Evolutionary conservation across 768 basidiomycete species (phyloP).

Genomic region (Tulasnella sp.): DNA sequence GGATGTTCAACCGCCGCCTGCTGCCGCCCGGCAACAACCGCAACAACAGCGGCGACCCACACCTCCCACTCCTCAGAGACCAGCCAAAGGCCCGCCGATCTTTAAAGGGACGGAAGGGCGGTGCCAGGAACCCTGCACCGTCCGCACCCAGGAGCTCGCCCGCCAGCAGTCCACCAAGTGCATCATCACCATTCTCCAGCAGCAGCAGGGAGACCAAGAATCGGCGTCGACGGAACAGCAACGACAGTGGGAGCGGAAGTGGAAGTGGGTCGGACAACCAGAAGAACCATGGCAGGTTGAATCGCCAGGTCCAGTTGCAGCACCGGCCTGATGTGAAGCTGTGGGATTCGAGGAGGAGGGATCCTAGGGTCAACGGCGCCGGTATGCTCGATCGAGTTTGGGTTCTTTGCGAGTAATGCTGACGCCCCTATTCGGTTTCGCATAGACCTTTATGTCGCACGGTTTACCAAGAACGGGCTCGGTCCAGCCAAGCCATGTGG

Average conservation of each 20-base stretch:
- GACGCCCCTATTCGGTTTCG: neutral
- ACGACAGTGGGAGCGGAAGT: neutral
- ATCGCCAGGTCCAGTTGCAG: conserved; percentile 28
- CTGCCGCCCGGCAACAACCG: neutral
- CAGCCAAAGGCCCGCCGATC: conserved; percentile 18
- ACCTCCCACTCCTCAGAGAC: neutral
- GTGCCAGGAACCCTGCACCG: conserved; percentile 11
- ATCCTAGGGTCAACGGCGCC: conserved; percentile 47
- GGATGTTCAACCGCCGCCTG: conserved; percentile 4
- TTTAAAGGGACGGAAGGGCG: conserved; percentile 23
- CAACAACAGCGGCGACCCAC: neutral
- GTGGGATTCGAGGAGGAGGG: conserved; percentile 35
- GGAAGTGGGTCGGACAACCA: neutral
- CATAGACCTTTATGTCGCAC: conserved; percentile 50
- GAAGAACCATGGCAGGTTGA: conserved; percentile 19
- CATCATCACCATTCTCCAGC: neutral
- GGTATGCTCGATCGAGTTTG: neutral
- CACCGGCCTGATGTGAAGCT: conserved; percentile 11
- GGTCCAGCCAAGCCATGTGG: conserved; percentile 53
- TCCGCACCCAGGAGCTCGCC: neutral
- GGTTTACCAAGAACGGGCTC: conserved; percentile 48
- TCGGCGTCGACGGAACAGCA: neutral
- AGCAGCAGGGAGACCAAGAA: conserved; percentile 22
- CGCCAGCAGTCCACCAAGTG: conserved; percentile 6
- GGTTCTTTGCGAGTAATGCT: neutral